These are phyloP conservation scores for Lignosus rhinocerotis DNA, from an alignment of 1,284 basidiomycete species.

Conservation along the genomic window DNA sequence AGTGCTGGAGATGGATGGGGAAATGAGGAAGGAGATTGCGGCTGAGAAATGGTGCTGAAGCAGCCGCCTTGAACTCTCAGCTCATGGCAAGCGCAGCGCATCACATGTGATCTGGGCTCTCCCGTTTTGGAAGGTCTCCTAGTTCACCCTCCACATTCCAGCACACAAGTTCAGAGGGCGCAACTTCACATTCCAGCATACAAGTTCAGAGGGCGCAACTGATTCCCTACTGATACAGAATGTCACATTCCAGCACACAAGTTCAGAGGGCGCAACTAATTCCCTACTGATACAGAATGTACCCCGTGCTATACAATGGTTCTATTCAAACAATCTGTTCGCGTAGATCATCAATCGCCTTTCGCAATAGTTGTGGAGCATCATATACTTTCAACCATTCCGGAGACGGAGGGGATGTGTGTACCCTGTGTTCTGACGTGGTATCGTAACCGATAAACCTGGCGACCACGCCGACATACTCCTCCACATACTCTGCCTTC, in stretches of 20 bases:
- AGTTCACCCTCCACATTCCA: background rate
- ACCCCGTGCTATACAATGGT: background rate
- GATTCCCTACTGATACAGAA: too few species aligned
- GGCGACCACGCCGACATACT: slow-evolving; percentile 67
- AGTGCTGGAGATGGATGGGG: slow-evolving; percentile 2
- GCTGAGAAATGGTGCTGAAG: slow-evolving; percentile 12
- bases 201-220: too few species aligned
- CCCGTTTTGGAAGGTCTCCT: slow-evolving; percentile 17
- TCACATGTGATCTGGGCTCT: slow-evolving; percentile 14
- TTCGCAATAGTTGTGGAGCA: slow-evolving; percentile 27
- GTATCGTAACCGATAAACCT: slow-evolving; percentile 38
- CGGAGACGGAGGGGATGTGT: background rate
- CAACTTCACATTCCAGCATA: background rate
- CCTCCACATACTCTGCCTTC: slow-evolving; percentile 36
- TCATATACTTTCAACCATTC: slow-evolving; percentile 28
- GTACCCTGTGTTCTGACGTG: background rate
- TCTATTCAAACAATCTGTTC: background rate
- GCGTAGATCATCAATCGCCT: slow-evolving; percentile 43
- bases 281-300: too few species aligned
- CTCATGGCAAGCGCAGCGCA: slow-evolving; percentile 16
- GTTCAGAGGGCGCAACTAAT: too few species aligned
- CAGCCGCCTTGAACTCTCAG: background rate
- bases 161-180: too few species aligned
- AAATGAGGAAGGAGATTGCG: slow-evolving; percentile 14
- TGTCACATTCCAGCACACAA: background rate